Conservation (phyloP, 306 rosid species). For the Trifolium repens region DNA sequence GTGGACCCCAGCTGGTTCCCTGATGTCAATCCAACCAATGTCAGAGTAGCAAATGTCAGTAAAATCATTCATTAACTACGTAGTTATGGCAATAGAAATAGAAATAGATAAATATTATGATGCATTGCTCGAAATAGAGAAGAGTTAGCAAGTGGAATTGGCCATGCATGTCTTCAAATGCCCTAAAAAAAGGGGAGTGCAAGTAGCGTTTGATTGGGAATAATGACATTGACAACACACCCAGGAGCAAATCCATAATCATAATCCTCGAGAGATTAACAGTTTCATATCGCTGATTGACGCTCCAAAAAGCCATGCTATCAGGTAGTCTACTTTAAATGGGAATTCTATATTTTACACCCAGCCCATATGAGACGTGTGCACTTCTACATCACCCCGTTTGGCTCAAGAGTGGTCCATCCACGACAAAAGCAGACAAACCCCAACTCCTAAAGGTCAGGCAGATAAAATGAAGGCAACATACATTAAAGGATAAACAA, state of each 20-base stretch:
- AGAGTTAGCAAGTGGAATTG: slow-evolving; percentile 20
- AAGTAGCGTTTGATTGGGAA: slow-evolving; percentile 28
- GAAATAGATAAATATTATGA: slow-evolving; percentile 6
- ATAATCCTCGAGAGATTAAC: slow-evolving; percentile 13
- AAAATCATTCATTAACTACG: slow-evolving; percentile 3
- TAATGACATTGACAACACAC: slow-evolving; percentile 13
- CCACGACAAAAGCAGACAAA: not conserved
- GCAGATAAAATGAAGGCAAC: not conserved
- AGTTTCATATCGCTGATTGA: not conserved
- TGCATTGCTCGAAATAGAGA: slow-evolving; percentile 21
- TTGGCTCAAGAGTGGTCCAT: not conserved
- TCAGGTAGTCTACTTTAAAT: slow-evolving; percentile 5
- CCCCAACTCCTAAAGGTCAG: not conserved
- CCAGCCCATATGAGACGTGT: not conserved
- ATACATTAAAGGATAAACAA: not conserved
- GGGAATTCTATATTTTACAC: slow-evolving; percentile 3
- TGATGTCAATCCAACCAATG: slow-evolving; percentile 47
- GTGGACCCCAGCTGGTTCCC: slow-evolving; percentile 69
- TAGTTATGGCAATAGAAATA: slow-evolving; percentile 26
- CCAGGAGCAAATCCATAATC: slow-evolving; percentile 21
- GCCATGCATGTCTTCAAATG: slow-evolving; percentile 29
- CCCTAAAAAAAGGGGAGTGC: slow-evolving; percentile 10
- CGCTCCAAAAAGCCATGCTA: slow-evolving; percentile 21
- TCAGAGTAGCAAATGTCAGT: slow-evolving; percentile 27
- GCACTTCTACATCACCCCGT: not conserved